Conservation (phyloP, 306 rosid species). For the Sphenostylis stenocarpa region DNA sequence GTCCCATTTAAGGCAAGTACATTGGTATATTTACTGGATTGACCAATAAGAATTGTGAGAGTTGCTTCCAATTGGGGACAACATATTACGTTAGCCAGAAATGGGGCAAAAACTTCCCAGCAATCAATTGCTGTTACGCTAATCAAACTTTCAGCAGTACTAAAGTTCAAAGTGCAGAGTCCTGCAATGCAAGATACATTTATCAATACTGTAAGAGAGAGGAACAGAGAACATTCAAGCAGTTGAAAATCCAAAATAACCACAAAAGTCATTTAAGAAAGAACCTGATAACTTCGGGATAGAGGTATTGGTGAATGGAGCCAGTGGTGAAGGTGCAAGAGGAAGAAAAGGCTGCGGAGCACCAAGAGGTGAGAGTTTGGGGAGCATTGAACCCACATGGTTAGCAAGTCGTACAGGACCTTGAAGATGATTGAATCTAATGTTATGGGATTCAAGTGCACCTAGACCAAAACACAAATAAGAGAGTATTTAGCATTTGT, state of each 20-base stretch:
- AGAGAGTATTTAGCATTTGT: neutral
- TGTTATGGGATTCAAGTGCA: slow-evolving; percentile 44
- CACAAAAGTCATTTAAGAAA: slow-evolving; percentile 3
- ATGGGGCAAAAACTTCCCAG: slow-evolving; percentile 78
- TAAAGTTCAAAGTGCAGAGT: slow-evolving; percentile 73
- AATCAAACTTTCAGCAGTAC: slow-evolving; percentile 74
- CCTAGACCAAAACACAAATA: slow-evolving; percentile 50
- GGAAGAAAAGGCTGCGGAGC: slow-evolving; percentile 89
- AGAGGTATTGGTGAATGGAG: slow-evolving; percentile 75
- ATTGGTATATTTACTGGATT: slow-evolving; percentile 71
- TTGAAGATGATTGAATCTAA: slow-evolving; percentile 33
- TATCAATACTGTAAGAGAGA: neutral
- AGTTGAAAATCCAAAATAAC: slow-evolving; percentile 13
- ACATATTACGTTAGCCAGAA: slow-evolving; percentile 86
- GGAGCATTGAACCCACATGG: slow-evolving; percentile 49
- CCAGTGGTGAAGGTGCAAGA: slow-evolving; percentile 89
- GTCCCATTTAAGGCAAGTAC: slow-evolving; percentile 73
- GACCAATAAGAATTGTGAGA: slow-evolving; percentile 83
- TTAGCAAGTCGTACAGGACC: slow-evolving; percentile 34
- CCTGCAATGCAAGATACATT: slow-evolving; percentile 58
- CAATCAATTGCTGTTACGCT: slow-evolving; percentile 80
- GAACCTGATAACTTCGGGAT: slow-evolving; percentile 88
- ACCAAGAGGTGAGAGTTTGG: slow-evolving; percentile 64
- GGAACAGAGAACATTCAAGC: slow-evolving; percentile 15
- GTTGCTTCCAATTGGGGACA: slow-evolving; percentile 98